These are phyloP conservation scores for Myochromella boudieri DNA, from an alignment of 768 basidiomycete genomes.

Conservation along the genomic window DNA sequence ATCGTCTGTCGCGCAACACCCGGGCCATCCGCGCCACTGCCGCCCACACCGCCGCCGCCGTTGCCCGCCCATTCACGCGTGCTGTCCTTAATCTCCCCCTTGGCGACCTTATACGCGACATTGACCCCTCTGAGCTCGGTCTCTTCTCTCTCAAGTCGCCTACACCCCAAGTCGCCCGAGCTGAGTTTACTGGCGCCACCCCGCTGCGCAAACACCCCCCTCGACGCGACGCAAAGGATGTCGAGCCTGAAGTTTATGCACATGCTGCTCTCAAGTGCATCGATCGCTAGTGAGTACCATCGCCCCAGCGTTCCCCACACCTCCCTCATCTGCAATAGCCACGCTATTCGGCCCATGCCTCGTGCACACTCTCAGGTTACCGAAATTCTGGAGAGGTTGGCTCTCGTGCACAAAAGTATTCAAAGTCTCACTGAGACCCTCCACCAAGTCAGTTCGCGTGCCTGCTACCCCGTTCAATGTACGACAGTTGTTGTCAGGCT, in stretches of 20 bases:
- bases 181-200: conserved; percentile 68
- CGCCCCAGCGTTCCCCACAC: background rate
- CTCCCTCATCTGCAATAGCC: conserved; percentile 23
- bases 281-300: conserved; percentile 65
- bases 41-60: conserved; percentile 24
- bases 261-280: conserved; percentile 75
- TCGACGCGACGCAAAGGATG: conserved; percentile 44
- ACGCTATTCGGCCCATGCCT: conserved; percentile 50
- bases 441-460: conserved; percentile 27
- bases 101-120: conserved; percentile 78
- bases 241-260: conserved; percentile 75
- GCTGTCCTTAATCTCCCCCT: conserved; percentile 65
- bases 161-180: conserved; percentile 52
- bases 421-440: conserved; percentile 28
- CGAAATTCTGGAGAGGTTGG: conserved; percentile 39
- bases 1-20: conserved; percentile 57
- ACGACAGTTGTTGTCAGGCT: conserved; percentile 19
- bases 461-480: background rate
- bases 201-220: conserved; percentile 52
- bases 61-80: conserved; percentile 53
- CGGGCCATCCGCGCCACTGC: conserved; percentile 51
- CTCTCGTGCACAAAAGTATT: conserved; percentile 38
- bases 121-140: conserved; percentile 76
- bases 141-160: conserved; percentile 61
- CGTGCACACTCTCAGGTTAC: conserved; percentile 46